Percentiles rank a stretch among this genome's conserved stretches.
These are phyloP conservation scores for Mortierella sp. DNA, from an alignment of 371 early-diverging fungal genomes.

Conservation along the genomic window DNA sequence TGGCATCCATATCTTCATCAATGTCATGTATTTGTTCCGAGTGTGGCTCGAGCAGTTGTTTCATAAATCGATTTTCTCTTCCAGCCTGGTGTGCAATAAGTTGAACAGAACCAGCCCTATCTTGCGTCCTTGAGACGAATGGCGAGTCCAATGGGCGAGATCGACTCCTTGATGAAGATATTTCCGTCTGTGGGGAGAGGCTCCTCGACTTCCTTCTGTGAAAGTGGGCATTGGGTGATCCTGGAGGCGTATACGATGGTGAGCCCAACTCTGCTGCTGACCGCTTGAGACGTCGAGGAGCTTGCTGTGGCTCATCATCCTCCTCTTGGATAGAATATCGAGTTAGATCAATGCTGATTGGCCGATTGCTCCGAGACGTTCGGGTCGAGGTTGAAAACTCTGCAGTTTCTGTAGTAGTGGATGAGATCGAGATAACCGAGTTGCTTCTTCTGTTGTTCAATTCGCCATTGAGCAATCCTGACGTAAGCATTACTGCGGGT, in stretches of 20 bases:
- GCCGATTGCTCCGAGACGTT: conserved; percentile 6
- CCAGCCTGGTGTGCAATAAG: conserved; percentile 1
- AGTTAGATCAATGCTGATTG: conserved; percentile 27
- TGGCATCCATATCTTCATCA: not conserved
- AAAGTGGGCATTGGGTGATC: conserved; percentile 9
- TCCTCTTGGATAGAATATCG: conserved; percentile 23
- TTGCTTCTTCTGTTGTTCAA: conserved; percentile 23
- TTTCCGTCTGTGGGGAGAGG: conserved; percentile 2
- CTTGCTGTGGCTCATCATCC: conserved; percentile 2
- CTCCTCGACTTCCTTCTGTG: conserved; percentile 27
- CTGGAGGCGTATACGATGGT: conserved; percentile 25
- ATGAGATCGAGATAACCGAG: conserved; percentile 35
- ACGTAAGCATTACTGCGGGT: conserved; percentile 7
- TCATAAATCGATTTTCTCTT: conserved; percentile 23
- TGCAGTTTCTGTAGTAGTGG: conserved; percentile 18
- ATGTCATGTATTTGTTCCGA: not conserved
- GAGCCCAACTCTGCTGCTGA: conserved; percentile 27
- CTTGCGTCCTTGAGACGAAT: conserved; percentile 14
- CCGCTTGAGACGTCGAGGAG: conserved; percentile 31
- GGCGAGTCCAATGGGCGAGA: conserved; percentile 14
- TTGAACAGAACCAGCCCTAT: not conserved
- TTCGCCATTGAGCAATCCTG: not conserved
- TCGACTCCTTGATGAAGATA: not conserved
- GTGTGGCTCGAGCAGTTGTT: conserved; percentile 22
- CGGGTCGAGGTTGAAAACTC: conserved; percentile 28